Evolutionary conservation across 441 rosid species (phyloP).

Genomic region (Eutrema salsugineum): DNA sequence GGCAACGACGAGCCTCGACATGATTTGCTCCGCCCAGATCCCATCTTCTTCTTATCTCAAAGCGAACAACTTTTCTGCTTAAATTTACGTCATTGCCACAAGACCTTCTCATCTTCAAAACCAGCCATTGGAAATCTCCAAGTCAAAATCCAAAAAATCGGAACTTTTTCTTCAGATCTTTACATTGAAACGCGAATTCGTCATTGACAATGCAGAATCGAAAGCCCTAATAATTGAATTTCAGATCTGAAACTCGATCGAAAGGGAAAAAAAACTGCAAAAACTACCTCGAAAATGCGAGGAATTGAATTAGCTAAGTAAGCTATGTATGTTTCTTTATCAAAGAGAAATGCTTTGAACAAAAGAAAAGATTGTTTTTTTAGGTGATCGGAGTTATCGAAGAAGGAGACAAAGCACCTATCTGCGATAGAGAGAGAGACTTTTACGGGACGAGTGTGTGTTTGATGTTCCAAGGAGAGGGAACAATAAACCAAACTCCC

Average conservation of each 20-base stretch:
- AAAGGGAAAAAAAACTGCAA: neutral
- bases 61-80: neutral
- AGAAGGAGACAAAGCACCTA: slow-evolving; percentile 47
- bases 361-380: slow-evolving; percentile 10
- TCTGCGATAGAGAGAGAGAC: slow-evolving; percentile 34
- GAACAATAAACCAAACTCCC: slow-evolving; percentile 27
- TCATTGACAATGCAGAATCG: neutral
- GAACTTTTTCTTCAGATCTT: slow-evolving; percentile 17
- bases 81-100: slow-evolving; percentile 32
- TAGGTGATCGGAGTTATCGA: slow-evolving; percentile 34
- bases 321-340: neutral
- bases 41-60: slow-evolving; percentile 53
- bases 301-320: slow-evolving; percentile 5
- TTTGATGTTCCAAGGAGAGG: slow-evolving; percentile 26
- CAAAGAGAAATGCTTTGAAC: slow-evolving; percentile 25
- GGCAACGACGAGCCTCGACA: slow-evolving; percentile 36
- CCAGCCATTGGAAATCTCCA: slow-evolving; percentile 9
- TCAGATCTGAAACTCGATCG: slow-evolving; percentile 31
- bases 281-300: neutral
- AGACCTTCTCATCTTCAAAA: neutral
- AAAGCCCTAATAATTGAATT: slow-evolving; percentile 2
- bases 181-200: slow-evolving; percentile 6
- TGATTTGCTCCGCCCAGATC: slow-evolving; percentile 80
- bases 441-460: slow-evolving; percentile 31
- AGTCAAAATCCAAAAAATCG: slow-evolving; percentile 8